phyloP scores from a whole-genome alignment of 2,329 filamentous ascomycete genomes.

The Hypomyces perniciosus region DNA sequence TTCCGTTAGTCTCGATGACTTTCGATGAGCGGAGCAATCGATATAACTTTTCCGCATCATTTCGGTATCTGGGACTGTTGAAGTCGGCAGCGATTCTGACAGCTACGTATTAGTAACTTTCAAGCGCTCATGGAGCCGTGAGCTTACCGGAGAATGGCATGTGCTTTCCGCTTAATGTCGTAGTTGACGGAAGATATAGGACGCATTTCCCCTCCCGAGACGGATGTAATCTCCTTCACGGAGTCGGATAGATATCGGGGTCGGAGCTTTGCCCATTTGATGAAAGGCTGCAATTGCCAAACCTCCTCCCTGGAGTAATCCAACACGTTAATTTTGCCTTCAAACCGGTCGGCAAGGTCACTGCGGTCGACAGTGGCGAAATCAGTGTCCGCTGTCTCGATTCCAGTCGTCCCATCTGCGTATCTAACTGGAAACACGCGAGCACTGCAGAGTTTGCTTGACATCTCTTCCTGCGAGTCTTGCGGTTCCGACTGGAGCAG shows the following conservation, averaged over 20 bases:
- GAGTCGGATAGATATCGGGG: background rate
- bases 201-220: background rate
- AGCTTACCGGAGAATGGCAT: background rate
- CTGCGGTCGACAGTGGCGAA: background rate
- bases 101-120: background rate
- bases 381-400: background rate
- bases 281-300: background rate
- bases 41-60: background rate
- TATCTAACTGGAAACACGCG: background rate
- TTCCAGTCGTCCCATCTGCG: background rate
- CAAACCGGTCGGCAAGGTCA: background rate
- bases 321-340: background rate
- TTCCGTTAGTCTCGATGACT: background rate
- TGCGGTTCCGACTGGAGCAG: background rate
- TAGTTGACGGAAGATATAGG: background rate
- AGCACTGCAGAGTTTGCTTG: background rate
- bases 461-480: background rate
- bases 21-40: background rate
- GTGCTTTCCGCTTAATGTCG: background rate
- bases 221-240: background rate
- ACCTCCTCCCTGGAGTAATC: background rate
- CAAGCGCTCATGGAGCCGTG: background rate
- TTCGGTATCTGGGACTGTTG: background rate
- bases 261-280: background rate
- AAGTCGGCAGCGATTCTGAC: background rate